Conservation (phyloP, 73 alveolate species). For the Tetrahymena malaccensis region DNA sequence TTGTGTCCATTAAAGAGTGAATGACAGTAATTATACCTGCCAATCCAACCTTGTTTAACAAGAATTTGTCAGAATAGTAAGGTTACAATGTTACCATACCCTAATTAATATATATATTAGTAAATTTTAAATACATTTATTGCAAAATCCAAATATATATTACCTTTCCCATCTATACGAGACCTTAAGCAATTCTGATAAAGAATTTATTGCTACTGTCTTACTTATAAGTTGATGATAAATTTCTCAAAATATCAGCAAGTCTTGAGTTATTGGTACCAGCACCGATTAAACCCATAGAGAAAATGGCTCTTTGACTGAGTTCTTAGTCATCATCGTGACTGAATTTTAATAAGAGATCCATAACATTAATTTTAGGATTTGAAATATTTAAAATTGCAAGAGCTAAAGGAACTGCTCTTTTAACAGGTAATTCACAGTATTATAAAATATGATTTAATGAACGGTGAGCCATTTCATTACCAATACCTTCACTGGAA, state of each 20-base stretch:
- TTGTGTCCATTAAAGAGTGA: constrained; percentile 75
- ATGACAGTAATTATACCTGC: constrained; percentile 82
- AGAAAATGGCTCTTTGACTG: constrained; percentile 54
- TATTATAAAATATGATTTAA: constrained; percentile 25
- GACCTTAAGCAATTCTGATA: constrained; percentile 89
- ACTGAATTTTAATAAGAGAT: constrained; percentile 12
- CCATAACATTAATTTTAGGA: constrained; percentile 32
- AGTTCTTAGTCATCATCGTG: constrained; percentile 18
- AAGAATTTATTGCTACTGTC: constrained; percentile 75
- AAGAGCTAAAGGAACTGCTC: constrained; percentile 42
- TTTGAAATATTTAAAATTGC: constrained; percentile 24
- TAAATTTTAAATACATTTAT: background rate
- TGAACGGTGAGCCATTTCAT: constrained; percentile 29
- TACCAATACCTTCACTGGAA: constrained; percentile 38
- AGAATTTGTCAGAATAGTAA: constrained; percentile 75
- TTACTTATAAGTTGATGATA: constrained; percentile 73
- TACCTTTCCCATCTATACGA: constrained; percentile 81
- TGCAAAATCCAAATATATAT: background rate
- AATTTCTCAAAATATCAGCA: constrained; percentile 75
- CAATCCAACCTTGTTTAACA: constrained; percentile 68
- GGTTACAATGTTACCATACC: constrained; percentile 68
- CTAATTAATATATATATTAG: too few species aligned
- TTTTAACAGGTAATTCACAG: constrained; percentile 28
- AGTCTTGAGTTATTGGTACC: constrained; percentile 92
- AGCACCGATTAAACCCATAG: constrained; percentile 81